A percentile compares a stretch with the other conserved stretches of the same genome.
Evolutionary conservation across 257 asterid species (phyloP).

Genomic region (Scutellaria minor): DNA sequence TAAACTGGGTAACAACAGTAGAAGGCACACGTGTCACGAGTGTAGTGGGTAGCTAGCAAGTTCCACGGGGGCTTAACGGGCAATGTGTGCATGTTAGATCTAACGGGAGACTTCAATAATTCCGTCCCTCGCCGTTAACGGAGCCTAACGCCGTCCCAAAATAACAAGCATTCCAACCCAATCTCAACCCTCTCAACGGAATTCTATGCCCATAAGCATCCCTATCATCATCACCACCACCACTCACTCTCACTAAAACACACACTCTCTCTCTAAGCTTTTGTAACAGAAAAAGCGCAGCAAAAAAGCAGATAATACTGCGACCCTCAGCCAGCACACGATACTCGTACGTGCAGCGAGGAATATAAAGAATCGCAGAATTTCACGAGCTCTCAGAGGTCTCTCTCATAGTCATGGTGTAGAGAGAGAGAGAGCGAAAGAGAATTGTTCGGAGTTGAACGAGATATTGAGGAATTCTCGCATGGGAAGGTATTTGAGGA

Average conservation of each 20-base stretch:
- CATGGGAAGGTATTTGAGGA: constrained; percentile 37
- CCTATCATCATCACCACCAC: constrained; percentile 44
- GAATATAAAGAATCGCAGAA: constrained; percentile 25
- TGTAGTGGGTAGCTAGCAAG: constrained; percentile 18
- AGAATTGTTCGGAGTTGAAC: too few relatives aligned
- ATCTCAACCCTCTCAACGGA: constrained; percentile 43
- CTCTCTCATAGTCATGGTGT: constrained; percentile 19
- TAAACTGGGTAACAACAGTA: constrained; percentile 20
- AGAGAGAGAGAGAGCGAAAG: neutral
- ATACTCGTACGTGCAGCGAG: constrained; percentile 38
- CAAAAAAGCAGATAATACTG: constrained; percentile 42
- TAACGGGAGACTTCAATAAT: constrained; percentile 34
- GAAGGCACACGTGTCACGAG: constrained; percentile 33
- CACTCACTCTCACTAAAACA: constrained; percentile 32
- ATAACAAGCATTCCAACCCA: constrained; percentile 25
- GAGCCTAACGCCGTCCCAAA: constrained; percentile 27
- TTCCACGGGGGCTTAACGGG: neutral
- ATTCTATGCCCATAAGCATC: constrained; percentile 46
- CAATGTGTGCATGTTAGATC: constrained; percentile 41
- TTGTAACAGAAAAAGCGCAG: constrained; percentile 42
- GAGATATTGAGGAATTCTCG: neutral
- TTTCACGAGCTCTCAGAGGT: constrained; percentile 7
- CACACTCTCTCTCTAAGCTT: constrained; percentile 21
- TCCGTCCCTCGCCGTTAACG: constrained; percentile 42
- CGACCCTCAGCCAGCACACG: constrained; percentile 39